These are phyloP conservation scores for Neonectria magnoliae DNA, from an alignment of 2,329 filamentous ascomycete species.

Conservation along the genomic window DNA sequence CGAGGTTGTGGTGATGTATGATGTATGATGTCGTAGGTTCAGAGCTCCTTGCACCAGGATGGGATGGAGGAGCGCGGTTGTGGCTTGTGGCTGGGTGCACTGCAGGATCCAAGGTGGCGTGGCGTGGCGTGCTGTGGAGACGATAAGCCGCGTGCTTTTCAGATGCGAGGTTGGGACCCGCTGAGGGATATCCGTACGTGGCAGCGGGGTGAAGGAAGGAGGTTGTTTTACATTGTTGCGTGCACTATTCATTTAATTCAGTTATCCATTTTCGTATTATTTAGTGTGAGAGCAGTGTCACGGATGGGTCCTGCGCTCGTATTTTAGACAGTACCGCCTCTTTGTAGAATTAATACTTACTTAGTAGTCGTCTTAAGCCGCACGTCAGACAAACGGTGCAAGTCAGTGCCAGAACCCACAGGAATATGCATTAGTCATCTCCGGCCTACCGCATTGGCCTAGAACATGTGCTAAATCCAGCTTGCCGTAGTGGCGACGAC, in stretches of 20 bases:
- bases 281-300: fast-evolving
- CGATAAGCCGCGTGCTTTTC: background rate
- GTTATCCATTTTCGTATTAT: background rate
- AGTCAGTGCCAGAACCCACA: background rate
- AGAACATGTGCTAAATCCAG: constrained; percentile 4
- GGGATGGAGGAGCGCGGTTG: background rate
- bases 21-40: constrained; percentile 1
- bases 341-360: too few species aligned
- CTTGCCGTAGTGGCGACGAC: background rate
- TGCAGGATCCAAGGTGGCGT: background rate
- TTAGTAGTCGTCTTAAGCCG: too few species aligned
- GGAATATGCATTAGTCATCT: background rate
- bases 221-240: background rate
- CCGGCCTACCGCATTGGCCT: background rate
- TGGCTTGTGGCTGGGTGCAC: background rate
- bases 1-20: constrained; percentile 2
- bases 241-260: background rate
- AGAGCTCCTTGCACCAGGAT: background rate
- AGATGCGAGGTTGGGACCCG: background rate
- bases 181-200: background rate
- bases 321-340: too few species aligned
- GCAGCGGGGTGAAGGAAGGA: background rate
- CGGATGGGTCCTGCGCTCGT: background rate
- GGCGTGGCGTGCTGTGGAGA: background rate
- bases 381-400: background rate